Evolutionary conservation across 2,329 filamentous ascomycete genomes (phyloP).

Genomic region (Monilinia fructicola): DNA sequence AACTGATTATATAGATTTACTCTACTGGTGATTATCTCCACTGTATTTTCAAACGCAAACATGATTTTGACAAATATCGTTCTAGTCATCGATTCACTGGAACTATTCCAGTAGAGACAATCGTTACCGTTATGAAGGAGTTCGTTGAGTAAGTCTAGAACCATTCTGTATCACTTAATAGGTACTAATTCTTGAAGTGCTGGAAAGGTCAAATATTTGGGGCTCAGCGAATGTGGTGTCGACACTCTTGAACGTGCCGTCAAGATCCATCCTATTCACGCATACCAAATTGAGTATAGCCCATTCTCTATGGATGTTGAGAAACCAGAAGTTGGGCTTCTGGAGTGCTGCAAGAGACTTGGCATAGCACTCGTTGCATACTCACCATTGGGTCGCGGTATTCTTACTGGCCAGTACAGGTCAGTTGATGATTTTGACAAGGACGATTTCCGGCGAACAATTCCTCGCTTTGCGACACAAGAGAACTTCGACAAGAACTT

Average conservation of each 20-base stretch:
- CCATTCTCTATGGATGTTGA: slow-evolving; percentile 59
- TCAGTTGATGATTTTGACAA: slow-evolving; percentile 34
- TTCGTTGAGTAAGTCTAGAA: slow-evolving; percentile 18
- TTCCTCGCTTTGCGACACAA: slow-evolving; percentile 49
- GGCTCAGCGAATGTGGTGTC: slow-evolving; percentile 53
- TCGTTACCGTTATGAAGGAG: slow-evolving; percentile 39
- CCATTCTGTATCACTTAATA: neutral
- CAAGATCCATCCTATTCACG: slow-evolving; percentile 49
- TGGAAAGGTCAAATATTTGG: slow-evolving; percentile 57
- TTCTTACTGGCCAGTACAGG: slow-evolving; percentile 44
- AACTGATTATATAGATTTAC: slow-evolving; percentile 25
- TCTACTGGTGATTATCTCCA: slow-evolving; percentile 19
- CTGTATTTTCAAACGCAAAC: neutral
- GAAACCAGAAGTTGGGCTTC: slow-evolving; percentile 45
- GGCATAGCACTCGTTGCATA: slow-evolving; percentile 40
- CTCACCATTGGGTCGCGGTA: slow-evolving; percentile 50
- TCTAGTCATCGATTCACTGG: slow-evolving; percentile 42
- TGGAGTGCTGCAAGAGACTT: slow-evolving; percentile 56
- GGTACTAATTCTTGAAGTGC: slow-evolving; percentile 45
- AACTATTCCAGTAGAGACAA: slow-evolving; percentile 45
- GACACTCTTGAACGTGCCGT: slow-evolving; percentile 52
- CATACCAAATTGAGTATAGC: slow-evolving; percentile 54
- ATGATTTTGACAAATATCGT: neutral
- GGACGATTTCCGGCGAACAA: slow-evolving; percentile 38
- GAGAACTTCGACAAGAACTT: slow-evolving; percentile 58